phyloP scores from a whole-genome alignment of 23 red algal genomes.

The Cyanidiococcus yangmingshanensis region DNA sequence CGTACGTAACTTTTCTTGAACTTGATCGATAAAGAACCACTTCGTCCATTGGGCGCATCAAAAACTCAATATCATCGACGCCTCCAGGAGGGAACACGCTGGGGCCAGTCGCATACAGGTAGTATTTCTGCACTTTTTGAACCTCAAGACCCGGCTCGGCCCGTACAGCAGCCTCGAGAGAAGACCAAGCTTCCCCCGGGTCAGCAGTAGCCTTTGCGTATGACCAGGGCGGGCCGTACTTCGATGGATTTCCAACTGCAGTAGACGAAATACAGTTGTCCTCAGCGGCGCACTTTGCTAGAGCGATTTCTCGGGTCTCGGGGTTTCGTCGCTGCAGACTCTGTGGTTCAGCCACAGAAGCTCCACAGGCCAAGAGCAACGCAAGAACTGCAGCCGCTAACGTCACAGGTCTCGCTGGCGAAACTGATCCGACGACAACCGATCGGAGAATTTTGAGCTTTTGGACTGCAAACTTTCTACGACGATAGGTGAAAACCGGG shows the following conservation, averaged over 20 bases:
- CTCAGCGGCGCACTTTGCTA: slow-evolving; percentile 56
- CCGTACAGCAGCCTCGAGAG: slow-evolving; percentile 39
- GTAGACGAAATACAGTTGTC: slow-evolving; percentile 51
- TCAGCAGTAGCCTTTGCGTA: slow-evolving; percentile 43
- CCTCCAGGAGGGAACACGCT: slow-evolving; percentile 29
- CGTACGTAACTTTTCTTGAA: slow-evolving; percentile 37
- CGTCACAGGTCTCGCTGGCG: too few relatives aligned
- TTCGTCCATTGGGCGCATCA: slow-evolving; percentile 34
- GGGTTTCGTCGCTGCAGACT: too few relatives aligned
- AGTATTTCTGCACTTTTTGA: slow-evolving; percentile 32
- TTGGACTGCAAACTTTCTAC: too few relatives aligned
- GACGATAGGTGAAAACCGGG: too few relatives aligned
- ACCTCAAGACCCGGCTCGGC: slow-evolving; percentile 21
- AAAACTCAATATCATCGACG: slow-evolving; percentile 68
- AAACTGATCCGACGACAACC: too few relatives aligned
- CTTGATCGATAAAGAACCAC: slow-evolving; percentile 47
- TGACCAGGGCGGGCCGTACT: slow-evolving; percentile 73
- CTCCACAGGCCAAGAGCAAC: too few relatives aligned
- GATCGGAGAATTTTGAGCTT: too few relatives aligned
- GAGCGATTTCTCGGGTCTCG: too few relatives aligned
- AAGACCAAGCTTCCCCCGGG: slow-evolving; percentile 38
- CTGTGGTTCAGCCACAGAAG: neutral
- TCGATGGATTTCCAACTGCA: slow-evolving; percentile 63
- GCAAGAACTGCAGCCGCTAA: too few relatives aligned
- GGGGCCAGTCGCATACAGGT: slow-evolving; percentile 66